Base-by-base conservation (phyloP, 306 rosid species). In the Vigna nakashimae region DNA sequence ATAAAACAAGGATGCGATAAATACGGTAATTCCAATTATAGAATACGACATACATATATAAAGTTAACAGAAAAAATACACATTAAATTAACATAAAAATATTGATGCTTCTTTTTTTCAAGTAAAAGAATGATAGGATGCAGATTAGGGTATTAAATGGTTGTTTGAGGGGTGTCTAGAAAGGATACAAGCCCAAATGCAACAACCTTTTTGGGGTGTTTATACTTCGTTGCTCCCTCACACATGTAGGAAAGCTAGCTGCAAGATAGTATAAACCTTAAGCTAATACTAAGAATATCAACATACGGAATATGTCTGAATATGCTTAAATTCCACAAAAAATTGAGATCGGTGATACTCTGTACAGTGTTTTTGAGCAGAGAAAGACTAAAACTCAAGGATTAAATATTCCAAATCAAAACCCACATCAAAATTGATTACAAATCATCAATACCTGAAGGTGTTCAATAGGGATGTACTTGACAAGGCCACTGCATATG, bases 401-500 rank as follows among this genome's bases (percentile, higher is more conserved):
- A 42, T 42, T 2, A 42, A 9, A 9, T 42, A 40, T 2, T 42
- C 46, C 9, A 34, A 42, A 42, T 42, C 46, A 42, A 40, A 40
- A 40, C 45, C 9, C 43, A 38, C 42, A 57, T 46, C 0, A 1
- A 69, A 65, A 64, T 34, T 4, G 40, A 48, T n/a, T 11, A 7
- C 72, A 26, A 48, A 18, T 1, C 0, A 56, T 13, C 2, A 2
- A 7, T 13, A 90, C 97, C 97, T 88, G 91, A 71, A 92, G 96
- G 8, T 80, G 79, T 59, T 92, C 66, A 26, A 92, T 89, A 64
- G 97, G 92, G 77, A 88, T 75, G 50, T 87, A 90, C 1, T 85
- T 91, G 73, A 92, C 98, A 38, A 95, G 96, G 28, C 98, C 98
- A 66, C 97, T 92, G 85, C 98, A 95, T 73, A 95, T 92, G 49